Evolutionary conservation across 805 yeast genomes (phyloP), one percentile per base, ranked within the genome.

Genomic region (Nakazawaea anatomiae): DNA sequence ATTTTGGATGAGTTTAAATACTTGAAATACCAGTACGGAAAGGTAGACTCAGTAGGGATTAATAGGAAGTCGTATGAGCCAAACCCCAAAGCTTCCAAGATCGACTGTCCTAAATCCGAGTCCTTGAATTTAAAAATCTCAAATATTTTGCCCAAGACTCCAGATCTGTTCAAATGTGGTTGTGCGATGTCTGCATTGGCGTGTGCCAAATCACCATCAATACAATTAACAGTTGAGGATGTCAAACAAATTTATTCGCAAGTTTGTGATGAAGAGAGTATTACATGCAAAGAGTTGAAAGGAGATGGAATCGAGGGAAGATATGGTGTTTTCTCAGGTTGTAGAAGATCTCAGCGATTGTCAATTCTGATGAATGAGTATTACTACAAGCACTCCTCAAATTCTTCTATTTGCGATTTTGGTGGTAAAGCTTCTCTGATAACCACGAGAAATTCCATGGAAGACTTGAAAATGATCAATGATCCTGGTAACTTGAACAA

Each of bases 261-360:
- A 27, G 58, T 75, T 3, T 76, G 80, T 54, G 47, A 60, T 11
- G 52, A 58, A 6, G 43, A 45, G 10, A 30, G 34, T 9, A n/a
- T 69, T 7, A 68, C 73, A 48, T 76, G 82, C 57, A 59, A 59
- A n/a, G 66, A 68, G 3, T 63, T 76, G 28, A 54, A 50, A 28
- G 63, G 68, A 7, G 66, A 74, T 54, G 70, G 73, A 1, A 42
- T 52, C 6, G 50, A 47, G 4, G 80, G 79, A 0, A 51, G 52
- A n/a, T 75, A 74, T 56, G 80, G 80, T 0, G 55, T 57, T 34
- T 72, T 62, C 55, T 68, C 79, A 0, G 68, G 65, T 40, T 76
- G 80, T 55, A 55, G 68, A 11, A 53, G 62, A 5, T 51, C 59
- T 7, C 77, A 74, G 53, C 64, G 64, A 50, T 58, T 70, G 1